Base-by-base conservation (phyloP, 1,139 yeast genomes). In the Candida labiduridarum region DNA sequence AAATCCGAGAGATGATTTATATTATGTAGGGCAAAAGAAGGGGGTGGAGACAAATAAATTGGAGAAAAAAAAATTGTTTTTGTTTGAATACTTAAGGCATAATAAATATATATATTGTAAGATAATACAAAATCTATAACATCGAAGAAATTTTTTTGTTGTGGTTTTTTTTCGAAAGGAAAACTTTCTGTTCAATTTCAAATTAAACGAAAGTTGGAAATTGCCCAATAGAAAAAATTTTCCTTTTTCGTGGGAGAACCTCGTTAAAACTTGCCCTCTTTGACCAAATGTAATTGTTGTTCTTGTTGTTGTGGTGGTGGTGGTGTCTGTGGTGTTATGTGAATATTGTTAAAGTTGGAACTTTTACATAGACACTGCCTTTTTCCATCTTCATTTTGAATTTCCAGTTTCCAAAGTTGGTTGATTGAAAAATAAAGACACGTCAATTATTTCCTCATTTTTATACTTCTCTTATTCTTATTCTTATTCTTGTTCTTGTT, bases 241-340 rank as follows among this genome's bases (percentile, higher is more conserved):
- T 36, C 12, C 40, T 36, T 12, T 18, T 11, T 19, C 11, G 16
- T 5, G 8, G 19, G 36, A 14, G 7, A 14, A 14, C 19, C 41
- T 39, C 41, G 41, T 39, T 39, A 22, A 39, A 39, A 39, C 41
- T 39, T 39, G 41, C 41, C 41, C 12, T 12, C 1, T 22, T 34
- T 34, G 5, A 34, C 11, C 36, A n/a, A 34, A 15, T 34, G 36
- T 34, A n/a, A 34, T 34, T 34, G 36, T 34, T 34, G 15, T 34
- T 11, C 5, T 31, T 12, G 18, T 15, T 14, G 29, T 25, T 4
- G 29, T 25, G 29, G 29, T 25, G 29, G 10, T 25, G 29, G 29
- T 25, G 8, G 2, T 9, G 29, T 9, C 9, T 33, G 34, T 33
- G 15, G 14, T 33, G 35, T 35, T 35, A 15, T 35, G 39, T 35